Evolutionary conservation across 1,284 basidiomycete genomes (phyloP).

Genomic region (Fomitopsis palustris): DNA sequence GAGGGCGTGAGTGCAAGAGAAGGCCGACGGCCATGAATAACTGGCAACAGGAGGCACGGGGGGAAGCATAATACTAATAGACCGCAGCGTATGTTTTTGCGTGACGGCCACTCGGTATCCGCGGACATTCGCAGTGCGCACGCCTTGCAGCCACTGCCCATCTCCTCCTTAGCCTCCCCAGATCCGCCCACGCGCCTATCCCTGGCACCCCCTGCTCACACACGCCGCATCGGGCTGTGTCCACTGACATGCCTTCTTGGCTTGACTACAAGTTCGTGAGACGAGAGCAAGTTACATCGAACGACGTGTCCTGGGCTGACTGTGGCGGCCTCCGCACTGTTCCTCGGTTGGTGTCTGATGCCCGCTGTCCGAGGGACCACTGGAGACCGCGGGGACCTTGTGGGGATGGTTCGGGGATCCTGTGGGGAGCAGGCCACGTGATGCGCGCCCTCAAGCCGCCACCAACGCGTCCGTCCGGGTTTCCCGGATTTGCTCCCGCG

Average conservation of each 20-base stretch:
- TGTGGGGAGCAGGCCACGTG: too few species aligned
- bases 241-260: too few species aligned
- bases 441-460: too few species aligned
- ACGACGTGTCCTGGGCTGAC: too few species aligned
- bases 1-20: not conserved
- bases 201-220: not conserved
- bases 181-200: not conserved
- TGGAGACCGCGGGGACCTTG: too few species aligned
- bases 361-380: too few species aligned
- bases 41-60: not conserved
- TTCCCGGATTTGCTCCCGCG: not conserved
- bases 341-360: too few species aligned
- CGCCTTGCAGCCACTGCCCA: not conserved
- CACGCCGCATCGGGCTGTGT: too few species aligned
- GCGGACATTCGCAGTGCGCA: not conserved
- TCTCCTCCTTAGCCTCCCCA: not conserved
- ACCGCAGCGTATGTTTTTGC: not conserved
- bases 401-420: too few species aligned
- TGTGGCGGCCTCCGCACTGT: too few species aligned
- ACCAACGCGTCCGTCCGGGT: not conserved
- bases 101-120: not conserved
- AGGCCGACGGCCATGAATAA: not conserved
- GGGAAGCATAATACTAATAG: not conserved
- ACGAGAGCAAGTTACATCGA: too few species aligned
- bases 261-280: too few species aligned